These are phyloP conservation scores for Heritiera littoralis DNA, from an alignment of 345 rosid genomes.

Conservation along the genomic window DNA sequence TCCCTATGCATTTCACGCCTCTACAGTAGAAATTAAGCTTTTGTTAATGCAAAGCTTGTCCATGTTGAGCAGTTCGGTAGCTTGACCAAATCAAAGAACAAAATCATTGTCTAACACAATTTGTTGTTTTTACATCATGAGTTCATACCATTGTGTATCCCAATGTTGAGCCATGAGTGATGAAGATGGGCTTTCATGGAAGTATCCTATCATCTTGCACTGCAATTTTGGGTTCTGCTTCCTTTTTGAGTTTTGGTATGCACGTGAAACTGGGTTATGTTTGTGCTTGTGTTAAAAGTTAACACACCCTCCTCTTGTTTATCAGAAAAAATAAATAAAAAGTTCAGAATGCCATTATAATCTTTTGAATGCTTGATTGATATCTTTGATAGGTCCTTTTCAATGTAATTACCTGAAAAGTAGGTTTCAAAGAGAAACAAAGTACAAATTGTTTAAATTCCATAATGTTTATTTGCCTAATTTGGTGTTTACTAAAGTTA, in stretches of 20 bases:
- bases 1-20: too few species aligned
- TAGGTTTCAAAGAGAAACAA: neutral
- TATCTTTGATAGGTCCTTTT: conserved; percentile 16
- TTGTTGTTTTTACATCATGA: too few species aligned
- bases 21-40: neutral
- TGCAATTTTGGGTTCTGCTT: conserved; percentile 19
- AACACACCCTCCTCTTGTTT: neutral
- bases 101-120: too few species aligned
- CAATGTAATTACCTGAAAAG: conserved; percentile 4
- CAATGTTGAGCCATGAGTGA: conserved; percentile 15
- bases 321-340: neutral
- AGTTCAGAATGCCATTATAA: neutral
- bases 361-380: neutral
- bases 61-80: neutral
- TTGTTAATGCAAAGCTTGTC: neutral
- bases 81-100: neutral
- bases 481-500: neutral
- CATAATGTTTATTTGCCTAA: neutral
- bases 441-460: neutral
- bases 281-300: neutral
- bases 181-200: conserved; percentile 21
- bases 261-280: conserved; percentile 29
- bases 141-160: too few species aligned
- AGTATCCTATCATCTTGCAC: conserved; percentile 27
- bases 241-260: conserved; percentile 14